Evolutionary conservation across 1,139 yeast species (phyloP), one percentile per base, ranked within the genome.

Genomic region (Diutina rugosa): DNA sequence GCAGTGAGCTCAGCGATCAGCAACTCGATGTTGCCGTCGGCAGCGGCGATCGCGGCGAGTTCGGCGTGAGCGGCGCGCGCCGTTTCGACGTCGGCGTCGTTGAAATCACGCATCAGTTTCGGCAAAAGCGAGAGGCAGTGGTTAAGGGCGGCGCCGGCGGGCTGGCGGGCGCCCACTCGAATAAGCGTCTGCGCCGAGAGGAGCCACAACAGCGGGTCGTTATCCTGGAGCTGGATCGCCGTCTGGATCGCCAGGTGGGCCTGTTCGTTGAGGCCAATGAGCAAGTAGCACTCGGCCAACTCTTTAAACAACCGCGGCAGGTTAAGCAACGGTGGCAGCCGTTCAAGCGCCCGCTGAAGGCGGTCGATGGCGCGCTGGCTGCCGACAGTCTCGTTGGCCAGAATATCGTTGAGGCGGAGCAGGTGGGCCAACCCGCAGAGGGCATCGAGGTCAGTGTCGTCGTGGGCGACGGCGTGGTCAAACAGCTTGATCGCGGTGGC

Each of bases 11-110:
- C 84, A 10, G 74, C 69, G 16, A 77, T 73, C 28, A 80, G 76
- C 51, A 69, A 62, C 57, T 78, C 80, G 55, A 76, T 70, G 62
- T 80, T 74, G 26, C 78, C 78, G 51, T 78, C 79, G n/a, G 77
- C 72, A 2, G 80, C 76, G 12, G 80, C 79, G 35, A 80, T 70
- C 9, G 80, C 77, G 0, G 82, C 84, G 57, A 81, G 66, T 61
- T 79, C 82, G 3, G 80, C 76, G 64, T 80, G 84, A 3, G 79
- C 77, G 29, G 77, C 72, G 57, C 83, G 68, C 0, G 81, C 79
- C 1, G 78, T 72, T 58, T 78, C 80, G 30, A 78, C 65, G 57
- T 77, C 76, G 14, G 58, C 62, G 9, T 61, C 57, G 55, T 70
- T 59, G 57, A 68, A 70, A 14, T 66, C 66, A 32, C 56, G 58